Evolutionary conservation across 441 rosid genomes (phyloP), one percentile per base, ranked within the genome.

Genomic region (Macaranga tanarius): DNA sequence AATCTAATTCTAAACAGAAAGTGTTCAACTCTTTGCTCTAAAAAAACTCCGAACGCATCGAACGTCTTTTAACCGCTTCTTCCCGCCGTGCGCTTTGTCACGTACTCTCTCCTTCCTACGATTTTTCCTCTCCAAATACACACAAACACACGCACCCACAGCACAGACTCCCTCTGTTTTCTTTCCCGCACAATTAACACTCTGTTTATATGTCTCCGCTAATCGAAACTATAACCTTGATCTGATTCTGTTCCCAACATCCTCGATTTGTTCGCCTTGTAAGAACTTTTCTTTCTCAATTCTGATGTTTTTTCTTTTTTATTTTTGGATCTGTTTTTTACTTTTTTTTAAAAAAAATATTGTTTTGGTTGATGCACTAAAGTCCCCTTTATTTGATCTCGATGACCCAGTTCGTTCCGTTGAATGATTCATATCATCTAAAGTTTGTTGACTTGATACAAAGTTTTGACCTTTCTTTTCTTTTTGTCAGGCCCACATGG

Each of bases 1-100:
- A 63, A 72, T 51, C 75, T 54, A 3, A 47, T 34, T 34, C 38
- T 34, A 34, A 34, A 34, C 4, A 34, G 31, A 56, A 67, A 55
- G 2, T 10, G 26, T 4, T 2, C 12, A 38, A 44, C 9, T 44
- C 16, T 0, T 4, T 34, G 2, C 38, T 34, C 38, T 34, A 34
- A 34, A 34, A 34, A 34, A 34, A 48, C 63, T 58, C 19, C 26
- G 38, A 11, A 58, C 40, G 34, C 62, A 58, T 25, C 38, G 38
- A 26, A 26, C 61, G 10, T 11, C 34, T 48, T 61, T 38, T 34
- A 62, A 38, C 66, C 23, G n/a, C 66, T 38, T 62, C 48, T 38
- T 62, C 48, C 42, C 66, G 48, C 71, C 61, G 58, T 54, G 52
- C 40, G 2, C 28, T 2, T 56, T 57, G 7, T 10, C n/a, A 7